A percentile compares a stretch with the other conserved stretches of the same genome.
These are phyloP conservation scores for Lodderomyces elongisporus DNA, from an alignment of 1,139 yeast genomes.

Conservation along the genomic window DNA sequence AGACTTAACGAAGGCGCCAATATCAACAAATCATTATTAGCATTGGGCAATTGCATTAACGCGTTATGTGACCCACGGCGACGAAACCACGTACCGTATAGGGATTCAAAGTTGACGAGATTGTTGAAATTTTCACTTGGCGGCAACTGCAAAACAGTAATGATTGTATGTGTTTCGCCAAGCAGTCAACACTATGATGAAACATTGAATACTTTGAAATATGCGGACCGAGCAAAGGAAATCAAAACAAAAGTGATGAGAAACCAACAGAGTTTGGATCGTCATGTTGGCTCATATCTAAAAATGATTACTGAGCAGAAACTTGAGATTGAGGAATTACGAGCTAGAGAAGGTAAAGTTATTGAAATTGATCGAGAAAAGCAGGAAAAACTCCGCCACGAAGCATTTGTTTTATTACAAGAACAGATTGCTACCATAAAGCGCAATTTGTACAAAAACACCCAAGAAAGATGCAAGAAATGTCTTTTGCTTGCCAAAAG, in stretches of 20 bases:
- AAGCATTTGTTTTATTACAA: constrained; percentile 33
- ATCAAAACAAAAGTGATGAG: constrained; percentile 77
- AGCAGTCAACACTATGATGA: constrained; percentile 85
- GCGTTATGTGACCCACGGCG: constrained; percentile 75
- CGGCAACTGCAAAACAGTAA: constrained; percentile 89
- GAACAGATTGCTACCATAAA: constrained; percentile 38
- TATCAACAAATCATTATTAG: constrained; percentile 62
- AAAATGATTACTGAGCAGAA: constrained; percentile 83
- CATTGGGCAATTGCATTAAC: constrained; percentile 90
- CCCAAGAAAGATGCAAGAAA: constrained; percentile 42
- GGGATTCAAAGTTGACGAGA: constrained; percentile 86
- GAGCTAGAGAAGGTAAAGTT: constrained; percentile 47
- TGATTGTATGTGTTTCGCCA: constrained; percentile 93
- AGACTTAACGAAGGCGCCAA: constrained; percentile 87
- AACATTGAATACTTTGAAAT: constrained; percentile 81
- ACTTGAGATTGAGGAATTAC: constrained; percentile 67
- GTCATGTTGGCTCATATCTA: constrained; percentile 84
- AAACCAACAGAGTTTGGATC: constrained; percentile 70
- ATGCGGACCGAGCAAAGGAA: constrained; percentile 87
- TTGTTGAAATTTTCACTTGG: constrained; percentile 86
- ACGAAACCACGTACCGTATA: constrained; percentile 75
- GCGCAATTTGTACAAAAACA: constrained; percentile 34
- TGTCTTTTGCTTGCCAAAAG: constrained; percentile 56
- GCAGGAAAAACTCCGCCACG: constrained; percentile 26
- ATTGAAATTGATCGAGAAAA: constrained; percentile 31